Evolutionary conservation across 345 rosid genomes (phyloP), one percentile per base, ranked within the genome.

Genomic region (Alliaria petiolata): DNA sequence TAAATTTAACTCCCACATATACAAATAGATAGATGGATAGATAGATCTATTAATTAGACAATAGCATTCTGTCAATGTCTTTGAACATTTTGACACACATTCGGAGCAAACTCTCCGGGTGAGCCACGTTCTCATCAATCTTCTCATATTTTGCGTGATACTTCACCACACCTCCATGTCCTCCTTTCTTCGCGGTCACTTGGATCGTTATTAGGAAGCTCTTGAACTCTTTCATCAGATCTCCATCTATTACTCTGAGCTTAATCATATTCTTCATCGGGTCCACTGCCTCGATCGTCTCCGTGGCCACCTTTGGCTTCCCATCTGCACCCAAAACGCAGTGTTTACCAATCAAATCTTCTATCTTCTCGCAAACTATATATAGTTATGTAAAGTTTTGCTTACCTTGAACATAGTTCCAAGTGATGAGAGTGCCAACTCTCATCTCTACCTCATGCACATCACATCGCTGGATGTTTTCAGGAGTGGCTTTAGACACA

Each of bases 371-470:
- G 16, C 8, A 51, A 26, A 51, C 7, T 51, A 51, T n/a, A n/a
- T n/a, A n/a, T 26, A 26, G 34, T 7, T 16, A n/a, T 26, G 14
- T 51, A 14, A 51, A 13, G 17, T 51, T 51, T 51, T 51, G 35
- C 56, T 55, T 76, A 82, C 83, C 85, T n/a, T n/a, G n/a, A 56
- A 60, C 35, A 33, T 79, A 82, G 54, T 62, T 59, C 81, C 79
- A 82, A 66, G 26, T 20, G 72, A 79, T 15, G 12, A 74, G 45
- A 28, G 67, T 17, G 13, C 81, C 85, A 6, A 43, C 44, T 2
- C 54, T 67, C 50, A 16, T 16, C 25, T 45, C 50, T 45, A 22
- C 50, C 50, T 3, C 50, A 16, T 16, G 22, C 25, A 45, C 50
- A 16, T 11, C 5, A 45, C 50, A 45, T 17, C 50, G 22, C 50